A percentile compares a stretch with the other conserved stretches of the same genome.
These are phyloP conservation scores for Chalara sp. DNA, from an alignment of 2,329 filamentous ascomycete genomes.

Conservation along the genomic window DNA sequence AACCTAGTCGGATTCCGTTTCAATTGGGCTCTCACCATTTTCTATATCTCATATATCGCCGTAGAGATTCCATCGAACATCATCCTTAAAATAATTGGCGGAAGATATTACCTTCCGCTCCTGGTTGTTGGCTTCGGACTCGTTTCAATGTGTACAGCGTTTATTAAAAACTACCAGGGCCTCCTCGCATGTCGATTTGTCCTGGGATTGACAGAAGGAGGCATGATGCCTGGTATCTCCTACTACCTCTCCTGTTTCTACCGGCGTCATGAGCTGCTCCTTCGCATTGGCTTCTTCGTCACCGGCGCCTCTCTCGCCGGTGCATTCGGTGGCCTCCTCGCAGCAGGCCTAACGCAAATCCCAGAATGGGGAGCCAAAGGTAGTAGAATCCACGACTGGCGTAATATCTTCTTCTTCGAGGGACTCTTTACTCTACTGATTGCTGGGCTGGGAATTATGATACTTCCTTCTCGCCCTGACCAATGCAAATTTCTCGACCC, in stretches of 20 bases:
- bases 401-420: slow-evolving; percentile 58
- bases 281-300: slow-evolving; percentile 78
- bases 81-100: slow-evolving; percentile 15
- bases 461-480: slow-evolving; percentile 33
- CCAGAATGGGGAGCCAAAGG: slow-evolving; percentile 16
- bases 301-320: slow-evolving; percentile 77
- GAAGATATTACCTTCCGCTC: slow-evolving; percentile 32
- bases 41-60: slow-evolving; percentile 58
- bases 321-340: slow-evolving; percentile 68
- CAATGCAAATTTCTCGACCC: slow-evolving; percentile 35
- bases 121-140: slow-evolving; percentile 37
- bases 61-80: slow-evolving; percentile 43
- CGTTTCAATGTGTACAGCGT: slow-evolving; percentile 39
- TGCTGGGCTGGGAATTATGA: slow-evolving; percentile 34
- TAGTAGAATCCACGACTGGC: slow-evolving; percentile 70
- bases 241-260: too few species aligned
- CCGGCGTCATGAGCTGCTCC: slow-evolving; percentile 64
- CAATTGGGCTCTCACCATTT: slow-evolving; percentile 52
- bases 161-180: slow-evolving; percentile 34
- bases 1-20: slow-evolving; percentile 43
- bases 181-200: slow-evolving; percentile 40
- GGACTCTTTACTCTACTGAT: slow-evolving; percentile 30
- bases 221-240: slow-evolving; percentile 48
- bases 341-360: slow-evolving; percentile 33
- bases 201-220: slow-evolving; percentile 41